Base-by-base conservation (phyloP, 345 rosid species). In the Mangifera indica region DNA sequence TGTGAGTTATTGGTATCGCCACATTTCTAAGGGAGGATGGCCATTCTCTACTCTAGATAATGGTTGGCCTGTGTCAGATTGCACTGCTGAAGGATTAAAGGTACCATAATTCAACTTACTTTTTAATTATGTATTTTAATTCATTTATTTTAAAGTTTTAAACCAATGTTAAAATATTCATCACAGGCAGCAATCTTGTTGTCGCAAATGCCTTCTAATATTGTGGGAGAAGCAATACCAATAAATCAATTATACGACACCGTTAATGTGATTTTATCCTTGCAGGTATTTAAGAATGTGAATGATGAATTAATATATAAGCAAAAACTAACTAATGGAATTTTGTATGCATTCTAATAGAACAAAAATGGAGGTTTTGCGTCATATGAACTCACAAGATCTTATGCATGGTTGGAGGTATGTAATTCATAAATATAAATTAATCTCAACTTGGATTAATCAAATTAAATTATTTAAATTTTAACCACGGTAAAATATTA, bases 341-440 rank as follows among this genome's bases (percentile, higher is more conserved):
- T 32, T 1, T 37, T 51, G 32, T 14, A 7, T 54, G 45, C 37
- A 34, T 37, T 37, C 5, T 37, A 22, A 11, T 77, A 91, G 93
- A 89, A 89, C 63, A 60, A 65, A 0, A 85, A 76, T 78, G 95
- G 97, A 48, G 97, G 97, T 2, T 88, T 88, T 79, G 91, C 93
- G 2, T 81, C 97, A 1, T 91, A 86, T 69, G 97, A 91, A 77
- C 92, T 80, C 46, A 86, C 94, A 8, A 83, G 97, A 85, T 89
- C 97, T 21, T 85, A 86, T 76, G 62, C 85, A 0, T 83, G 84
- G 89, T 69, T 91, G 55, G 94, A 91, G 93, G 94, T 85, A 60
- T 67, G 70, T 0, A 25, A 24, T 34, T n/a, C 7, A 22, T 13
- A 12, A 11, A 24, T 24, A 3, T 1, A 29, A 1, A 63, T 8